phyloP scores from a whole-genome alignment of 805 yeast species.

The Starmerella powellii region DNA sequence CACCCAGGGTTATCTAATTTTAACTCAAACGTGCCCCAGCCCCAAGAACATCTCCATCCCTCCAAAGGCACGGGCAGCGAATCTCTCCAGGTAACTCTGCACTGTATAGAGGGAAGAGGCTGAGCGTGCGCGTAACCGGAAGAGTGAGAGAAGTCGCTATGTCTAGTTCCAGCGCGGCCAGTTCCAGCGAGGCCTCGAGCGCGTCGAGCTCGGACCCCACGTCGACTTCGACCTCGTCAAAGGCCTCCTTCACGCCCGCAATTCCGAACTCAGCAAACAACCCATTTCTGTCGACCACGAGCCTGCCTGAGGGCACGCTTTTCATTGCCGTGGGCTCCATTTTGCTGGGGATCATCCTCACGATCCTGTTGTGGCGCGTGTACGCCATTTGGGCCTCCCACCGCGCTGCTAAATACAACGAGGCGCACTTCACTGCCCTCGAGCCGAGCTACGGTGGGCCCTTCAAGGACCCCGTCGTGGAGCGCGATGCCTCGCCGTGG shows the following conservation, averaged over 20 bases:
- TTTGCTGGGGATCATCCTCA: constrained; percentile 46
- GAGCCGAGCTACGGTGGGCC: constrained; percentile 23
- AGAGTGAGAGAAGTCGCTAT: too few species aligned
- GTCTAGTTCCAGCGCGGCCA: too few species aligned
- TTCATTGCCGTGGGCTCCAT: constrained; percentile 70
- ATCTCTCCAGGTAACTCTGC: too few species aligned
- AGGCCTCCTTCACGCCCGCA: constrained; percentile 29
- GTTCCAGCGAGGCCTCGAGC: background rate
- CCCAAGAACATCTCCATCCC: too few species aligned
- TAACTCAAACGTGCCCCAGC: too few species aligned
- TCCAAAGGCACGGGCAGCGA: too few species aligned
- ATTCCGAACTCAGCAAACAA: constrained; percentile 51
- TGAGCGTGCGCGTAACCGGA: too few species aligned
- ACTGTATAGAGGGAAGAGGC: too few species aligned
- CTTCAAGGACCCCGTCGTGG: constrained; percentile 20
- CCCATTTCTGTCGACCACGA: constrained; percentile 47
- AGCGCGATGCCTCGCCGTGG: constrained; percentile 11
- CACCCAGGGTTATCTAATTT: too few species aligned
- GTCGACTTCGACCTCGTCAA: background rate
- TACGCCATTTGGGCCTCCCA: constrained; percentile 38
- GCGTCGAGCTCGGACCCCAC: background rate
- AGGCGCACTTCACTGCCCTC: constrained; percentile 23
- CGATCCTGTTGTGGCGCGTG: constrained; percentile 42
- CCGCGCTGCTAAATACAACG: constrained; percentile 39
- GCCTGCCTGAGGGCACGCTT: constrained; percentile 61